These are phyloP conservation scores for Pulveroboletus frians DNA, from an alignment of 768 basidiomycete species.

Conservation along the genomic window DNA sequence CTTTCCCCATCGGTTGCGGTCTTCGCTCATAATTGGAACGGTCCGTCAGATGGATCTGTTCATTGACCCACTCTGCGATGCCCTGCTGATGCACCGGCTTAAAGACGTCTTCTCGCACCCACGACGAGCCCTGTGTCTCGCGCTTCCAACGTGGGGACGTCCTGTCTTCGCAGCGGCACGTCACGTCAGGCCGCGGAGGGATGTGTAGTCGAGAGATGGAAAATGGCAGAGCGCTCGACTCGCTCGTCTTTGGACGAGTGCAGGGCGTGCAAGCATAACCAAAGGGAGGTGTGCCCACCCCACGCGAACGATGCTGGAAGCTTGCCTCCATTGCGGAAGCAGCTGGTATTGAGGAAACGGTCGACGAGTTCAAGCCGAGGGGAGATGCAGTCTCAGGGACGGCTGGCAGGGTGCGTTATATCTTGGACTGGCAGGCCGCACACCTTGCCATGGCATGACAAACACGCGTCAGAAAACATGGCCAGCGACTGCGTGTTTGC, in stretches of 20 bases:
- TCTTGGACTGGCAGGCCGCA: constrained; percentile 25
- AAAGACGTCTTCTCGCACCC: constrained; percentile 47
- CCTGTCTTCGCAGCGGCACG: constrained; percentile 14
- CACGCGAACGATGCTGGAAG: constrained; percentile 26
- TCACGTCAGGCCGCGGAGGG: constrained; percentile 18
- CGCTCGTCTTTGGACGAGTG: constrained; percentile 22
- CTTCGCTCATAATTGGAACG: constrained; percentile 26
- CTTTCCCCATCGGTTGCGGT: constrained; percentile 24
- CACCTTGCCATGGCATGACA: constrained; percentile 29
- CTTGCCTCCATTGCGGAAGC: constrained; percentile 25
- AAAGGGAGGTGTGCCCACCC: constrained; percentile 14
- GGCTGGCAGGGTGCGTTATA: constrained; percentile 22
- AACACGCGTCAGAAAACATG: constrained; percentile 25
- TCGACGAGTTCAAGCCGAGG: constrained; percentile 11
- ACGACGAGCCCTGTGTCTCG: constrained; percentile 29
- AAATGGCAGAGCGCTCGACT: constrained; percentile 6
- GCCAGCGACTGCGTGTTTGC: constrained; percentile 18
- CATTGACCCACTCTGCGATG: constrained; percentile 61
- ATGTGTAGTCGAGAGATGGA: constrained; percentile 17
- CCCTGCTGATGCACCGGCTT: constrained; percentile 42
- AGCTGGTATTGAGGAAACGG: constrained; percentile 3
- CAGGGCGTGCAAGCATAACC: constrained; percentile 16
- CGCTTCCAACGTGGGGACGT: constrained; percentile 25
- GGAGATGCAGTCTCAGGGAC: constrained; percentile 17
- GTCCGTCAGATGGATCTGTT: constrained; percentile 41